Evolutionary conservation across 2,329 filamentous ascomycete species (phyloP), one percentile per base, ranked within the genome.

Genomic region (Bimuria novae-zelandiae): DNA sequence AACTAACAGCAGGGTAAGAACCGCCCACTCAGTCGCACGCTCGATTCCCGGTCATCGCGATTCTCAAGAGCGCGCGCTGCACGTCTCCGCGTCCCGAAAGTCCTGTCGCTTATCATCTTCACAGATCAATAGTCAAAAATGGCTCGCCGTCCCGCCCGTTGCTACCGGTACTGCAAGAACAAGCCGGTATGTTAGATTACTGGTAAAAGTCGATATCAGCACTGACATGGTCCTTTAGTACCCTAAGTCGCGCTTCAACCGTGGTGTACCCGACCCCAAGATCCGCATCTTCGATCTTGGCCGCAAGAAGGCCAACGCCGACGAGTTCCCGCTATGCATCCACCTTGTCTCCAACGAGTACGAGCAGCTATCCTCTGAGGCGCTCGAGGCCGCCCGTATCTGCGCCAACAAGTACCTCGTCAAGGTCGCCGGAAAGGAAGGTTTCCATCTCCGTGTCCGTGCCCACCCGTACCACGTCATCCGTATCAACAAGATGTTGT

Each of bases 401-500:
- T 97, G 93, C 86, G 92, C 92, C 89, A 99, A 99, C 90, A 97
- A 97, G 90, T 87, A 88, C 80, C 81, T 88, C 67, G 84, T 87
- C 76, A 87, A 87, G 80, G 78, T 81, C 68, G 80, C 82, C 72
- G 85, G 85, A 77, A 88, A 88, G 80, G 85, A 88, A 83, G 82
- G 82, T 78, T 87, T 88, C 84, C 85, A 88, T 77, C 76, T 88
- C 62, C 84, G 85, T 66, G 83, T 87, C 74, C 84, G 94, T 77
- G 92, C 92, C 76, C 94, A 99, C 87, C 94, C 94, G 69, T 99
- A 90, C 91, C 94, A 99, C 86, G 94, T 99, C 82, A 89, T 99
- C 86, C 94, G 94, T 83, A 99, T 99, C 92, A 99, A 99, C 92
- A 99, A 99, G 90, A 99, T 99, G 94, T 93, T 99, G 91, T 97